These are phyloP conservation scores for Acacia pycnantha DNA, from an alignment of 331 rosid genomes.

Conservation along the genomic window DNA sequence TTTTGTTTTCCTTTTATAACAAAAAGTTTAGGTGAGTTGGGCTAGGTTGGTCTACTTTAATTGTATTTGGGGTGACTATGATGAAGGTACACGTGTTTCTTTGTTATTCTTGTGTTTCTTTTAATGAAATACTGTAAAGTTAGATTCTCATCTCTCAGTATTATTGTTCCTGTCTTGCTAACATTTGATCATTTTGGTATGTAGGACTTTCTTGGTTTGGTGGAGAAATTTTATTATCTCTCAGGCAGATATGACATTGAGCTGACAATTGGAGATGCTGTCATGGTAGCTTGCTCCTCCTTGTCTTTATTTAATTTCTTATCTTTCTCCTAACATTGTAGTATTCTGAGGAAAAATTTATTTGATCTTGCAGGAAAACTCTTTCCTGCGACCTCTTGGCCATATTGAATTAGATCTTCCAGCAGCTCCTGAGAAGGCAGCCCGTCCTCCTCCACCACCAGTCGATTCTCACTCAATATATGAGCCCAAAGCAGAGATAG, in stretches of 20 bases:
- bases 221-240: conserved; percentile 87
- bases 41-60: neutral
- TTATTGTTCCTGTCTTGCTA: conserved; percentile 28
- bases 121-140: neutral
- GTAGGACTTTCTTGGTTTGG: conserved; percentile 95
- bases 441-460: conserved; percentile 71
- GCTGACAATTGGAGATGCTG: conserved; percentile 87
- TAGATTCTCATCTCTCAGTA: conserved; percentile 9
- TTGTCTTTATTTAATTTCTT: conserved; percentile 1
- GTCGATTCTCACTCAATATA: conserved; percentile 71
- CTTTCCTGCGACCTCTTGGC: conserved; percentile 74
- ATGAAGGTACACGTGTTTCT: neutral
- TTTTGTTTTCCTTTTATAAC: neutral
- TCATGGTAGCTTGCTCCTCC: conserved; percentile 63
- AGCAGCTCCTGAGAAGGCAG: conserved; percentile 91
- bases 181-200: conserved; percentile 30
- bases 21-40: neutral
- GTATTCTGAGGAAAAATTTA: conserved; percentile 20
- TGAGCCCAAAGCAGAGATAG: conserved; percentile 85
- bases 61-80: conserved; percentile 10
- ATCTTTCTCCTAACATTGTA: neutral
- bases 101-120: neutral
- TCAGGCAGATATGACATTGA: conserved; percentile 88
- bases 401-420: conserved; percentile 87
- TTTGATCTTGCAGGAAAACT: conserved; percentile 78